Conservation (phyloP, 257 asterid species). For the Galeopsis tetrahit region DNA sequence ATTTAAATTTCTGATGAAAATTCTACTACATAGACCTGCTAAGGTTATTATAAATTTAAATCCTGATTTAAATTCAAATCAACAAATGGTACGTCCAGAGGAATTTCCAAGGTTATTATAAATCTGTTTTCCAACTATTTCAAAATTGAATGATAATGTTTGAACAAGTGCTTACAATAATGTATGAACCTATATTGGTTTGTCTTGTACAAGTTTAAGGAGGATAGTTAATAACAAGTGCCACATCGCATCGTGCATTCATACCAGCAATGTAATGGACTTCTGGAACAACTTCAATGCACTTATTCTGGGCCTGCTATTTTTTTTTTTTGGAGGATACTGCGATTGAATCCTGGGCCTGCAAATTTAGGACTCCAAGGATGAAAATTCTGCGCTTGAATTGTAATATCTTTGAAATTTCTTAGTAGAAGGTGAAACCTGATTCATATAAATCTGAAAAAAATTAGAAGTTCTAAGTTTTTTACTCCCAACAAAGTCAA, state of each 20-base stretch:
- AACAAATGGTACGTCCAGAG: slow-evolving; percentile 16
- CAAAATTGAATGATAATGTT: slow-evolving; percentile 1
- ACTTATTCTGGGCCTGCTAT: not conserved
- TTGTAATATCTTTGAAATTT: not conserved
- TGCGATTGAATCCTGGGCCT: not conserved
- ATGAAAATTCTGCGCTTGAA: not conserved
- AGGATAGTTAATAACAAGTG: not conserved
- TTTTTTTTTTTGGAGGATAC: not conserved
- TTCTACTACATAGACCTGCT: not conserved
- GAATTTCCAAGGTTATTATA: slow-evolving; percentile 4
- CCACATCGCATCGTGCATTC: not conserved
- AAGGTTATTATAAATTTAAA: too few species aligned
- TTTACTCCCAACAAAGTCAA: not conserved
- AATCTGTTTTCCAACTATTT: not conserved
- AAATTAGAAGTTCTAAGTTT: not conserved
- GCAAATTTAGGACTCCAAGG: not conserved
- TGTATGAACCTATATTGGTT: not conserved
- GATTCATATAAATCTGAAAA: not conserved
- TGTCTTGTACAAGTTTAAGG: slow-evolving; percentile 9
- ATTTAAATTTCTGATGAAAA: not conserved
- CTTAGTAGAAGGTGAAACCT: not conserved
- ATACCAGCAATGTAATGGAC: not conserved
- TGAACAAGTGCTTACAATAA: slow-evolving; percentile 19
- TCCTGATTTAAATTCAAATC: not conserved
- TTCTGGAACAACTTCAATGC: not conserved